phyloP scores from a whole-genome alignment of 2,329 filamentous ascomycete species.

The Neonectria coccinea region DNA sequence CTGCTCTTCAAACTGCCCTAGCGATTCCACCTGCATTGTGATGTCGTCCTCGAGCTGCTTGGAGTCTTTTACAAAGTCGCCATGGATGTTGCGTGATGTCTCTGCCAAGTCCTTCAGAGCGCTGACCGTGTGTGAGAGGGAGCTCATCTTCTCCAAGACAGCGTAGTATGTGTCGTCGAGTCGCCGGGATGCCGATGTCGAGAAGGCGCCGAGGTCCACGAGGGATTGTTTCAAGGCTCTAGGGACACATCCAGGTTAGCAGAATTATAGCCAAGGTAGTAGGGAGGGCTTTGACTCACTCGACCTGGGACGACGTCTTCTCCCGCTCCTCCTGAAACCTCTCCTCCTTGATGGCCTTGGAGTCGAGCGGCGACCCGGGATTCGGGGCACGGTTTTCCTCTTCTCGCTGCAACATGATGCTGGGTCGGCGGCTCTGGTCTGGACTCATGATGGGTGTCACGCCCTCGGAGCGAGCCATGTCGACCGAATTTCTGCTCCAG shows the following conservation, averaged over 20 bases:
- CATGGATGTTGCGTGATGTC: conserved; percentile 68
- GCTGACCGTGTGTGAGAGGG: conserved; percentile 72
- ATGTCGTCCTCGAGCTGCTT: conserved; percentile 71
- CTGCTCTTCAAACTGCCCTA: conserved; percentile 74
- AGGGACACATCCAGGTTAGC: conserved; percentile 38
- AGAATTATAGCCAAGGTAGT: background rate
- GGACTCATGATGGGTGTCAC: conserved; percentile 58
- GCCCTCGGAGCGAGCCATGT: conserved; percentile 59
- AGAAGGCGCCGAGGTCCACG: conserved; percentile 67
- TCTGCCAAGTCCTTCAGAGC: conserved; percentile 75
- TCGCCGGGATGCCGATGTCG: conserved; percentile 70
- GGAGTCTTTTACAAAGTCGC: conserved; percentile 70
- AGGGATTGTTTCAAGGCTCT: conserved; percentile 67
- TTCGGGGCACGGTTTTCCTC: conserved; percentile 41
- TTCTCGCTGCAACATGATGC: conserved; percentile 51
- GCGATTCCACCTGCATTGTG: conserved; percentile 67
- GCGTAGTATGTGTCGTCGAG: conserved; percentile 82
- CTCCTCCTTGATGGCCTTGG: conserved; percentile 50
- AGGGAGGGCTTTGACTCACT: conserved; percentile 43
- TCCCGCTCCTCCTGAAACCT: conserved; percentile 54
- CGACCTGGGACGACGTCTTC: conserved; percentile 46
- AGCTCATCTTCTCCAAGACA: conserved; percentile 75
- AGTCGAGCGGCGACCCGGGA: conserved; percentile 30
- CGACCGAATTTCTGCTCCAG: conserved; percentile 56
- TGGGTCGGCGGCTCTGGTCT: conserved; percentile 58